Base-by-base conservation (phyloP, 2,329 filamentous ascomycete species). In the Colletotrichum agaves region DNA sequence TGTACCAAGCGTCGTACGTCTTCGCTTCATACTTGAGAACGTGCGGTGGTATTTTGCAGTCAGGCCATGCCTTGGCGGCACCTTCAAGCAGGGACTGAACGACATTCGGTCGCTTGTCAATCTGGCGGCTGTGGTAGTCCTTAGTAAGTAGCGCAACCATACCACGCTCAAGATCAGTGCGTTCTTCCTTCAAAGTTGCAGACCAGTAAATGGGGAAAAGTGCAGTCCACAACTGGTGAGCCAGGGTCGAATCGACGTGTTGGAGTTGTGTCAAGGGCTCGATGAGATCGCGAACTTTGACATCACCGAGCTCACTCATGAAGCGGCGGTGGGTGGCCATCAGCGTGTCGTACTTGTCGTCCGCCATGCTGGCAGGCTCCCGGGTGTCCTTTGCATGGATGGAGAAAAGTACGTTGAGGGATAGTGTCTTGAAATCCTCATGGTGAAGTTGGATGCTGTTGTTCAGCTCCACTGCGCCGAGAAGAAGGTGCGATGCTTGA, bases 1-100 rank as follows among this genome's bases (percentile, higher is more conserved):
- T 94, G 76, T 99, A 99, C 97, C 96, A 99, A 0, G 91, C 93
- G 78, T 98, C 94, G 76, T 97, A 99, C 0, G 93, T 97, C 77
- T 93, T 93, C 19, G 94, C 95, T 63, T 97, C 87, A 73, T 94
- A 98, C 76, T 99, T 99, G 81, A 99, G 89, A 41, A 98, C 93
- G 75, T 99, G 96, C 0, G 96, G 93, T 6, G 96, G 96, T 56
- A 99, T 90, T 79, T 96, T 97, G 80, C 96, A 97, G 21, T 93
- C 88, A 0, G 96, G 95, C 81, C 87, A 92, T 2, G 94, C 90
- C 74, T 91, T 92, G 13, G 94, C 93, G 39, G 93, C 91, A 44
- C 93, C 96, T 73, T 97, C 93, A 5, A 99, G 86, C 65, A 99
- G 85, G 7, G 94, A 96, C 74, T 98, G 93, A 3, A 99, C 90